phyloP scores from a whole-genome alignment of 1,139 yeast genomes.

The Trichomonascaceae sp. region DNA sequence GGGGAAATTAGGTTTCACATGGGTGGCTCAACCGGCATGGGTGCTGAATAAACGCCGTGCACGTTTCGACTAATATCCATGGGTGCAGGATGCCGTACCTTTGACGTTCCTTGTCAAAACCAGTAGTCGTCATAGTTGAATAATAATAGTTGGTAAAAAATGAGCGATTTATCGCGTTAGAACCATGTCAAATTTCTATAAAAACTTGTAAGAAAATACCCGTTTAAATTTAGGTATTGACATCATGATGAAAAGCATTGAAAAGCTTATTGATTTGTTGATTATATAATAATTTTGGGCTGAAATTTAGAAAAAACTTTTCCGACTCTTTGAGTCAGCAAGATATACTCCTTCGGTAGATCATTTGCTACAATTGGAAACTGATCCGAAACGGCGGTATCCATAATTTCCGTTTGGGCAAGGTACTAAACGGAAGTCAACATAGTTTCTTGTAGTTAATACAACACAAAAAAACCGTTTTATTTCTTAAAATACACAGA shows the following conservation, averaged over 20 bases:
- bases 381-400: background rate
- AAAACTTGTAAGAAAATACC: background rate
- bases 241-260: background rate
- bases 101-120: background rate
- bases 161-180: background rate
- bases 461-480: background rate
- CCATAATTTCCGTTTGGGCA: background rate
- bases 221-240: background rate
- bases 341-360: background rate
- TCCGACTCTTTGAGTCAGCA: background rate
- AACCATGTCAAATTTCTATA: no score
- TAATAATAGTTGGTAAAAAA: background rate
- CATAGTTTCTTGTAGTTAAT: background rate
- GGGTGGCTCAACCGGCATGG: background rate
- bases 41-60: background rate
- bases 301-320: background rate
- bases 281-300: background rate
- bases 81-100: background rate
- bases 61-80: background rate
- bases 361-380: background rate
- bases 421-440: background rate
- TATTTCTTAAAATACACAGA: no score
- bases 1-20: background rate
- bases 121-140: background rate
- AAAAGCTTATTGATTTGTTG: background rate